Conservation (phyloP, 352 stramenopile species). For the Pythium monospermum region DNA sequence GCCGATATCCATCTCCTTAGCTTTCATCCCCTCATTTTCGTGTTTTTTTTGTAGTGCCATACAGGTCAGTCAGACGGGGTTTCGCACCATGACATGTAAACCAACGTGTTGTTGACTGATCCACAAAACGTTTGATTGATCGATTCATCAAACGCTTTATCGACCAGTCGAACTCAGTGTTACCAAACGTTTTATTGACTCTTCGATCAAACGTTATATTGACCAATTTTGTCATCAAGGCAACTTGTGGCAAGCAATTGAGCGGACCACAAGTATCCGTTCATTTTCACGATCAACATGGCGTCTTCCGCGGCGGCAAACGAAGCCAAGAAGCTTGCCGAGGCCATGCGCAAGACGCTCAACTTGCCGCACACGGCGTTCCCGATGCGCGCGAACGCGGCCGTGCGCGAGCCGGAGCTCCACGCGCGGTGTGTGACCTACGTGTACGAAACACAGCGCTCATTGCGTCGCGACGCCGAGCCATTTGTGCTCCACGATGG, state of each 20-base stretch:
- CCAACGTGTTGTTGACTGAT: no score
- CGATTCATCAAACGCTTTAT: no score
- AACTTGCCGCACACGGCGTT: constrained; percentile 95
- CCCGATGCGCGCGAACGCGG: constrained; percentile 95
- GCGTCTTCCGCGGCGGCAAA: constrained; percentile 8
- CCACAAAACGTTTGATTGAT: no score
- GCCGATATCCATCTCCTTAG: no score
- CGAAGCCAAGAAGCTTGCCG: constrained; percentile 60
- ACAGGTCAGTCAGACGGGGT: no score
- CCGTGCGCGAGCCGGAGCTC: constrained; percentile 60
- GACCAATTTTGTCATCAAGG: neutral
- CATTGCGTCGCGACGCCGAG: constrained; percentile 12
- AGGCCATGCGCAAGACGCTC: constrained; percentile 89
- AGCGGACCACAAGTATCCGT: neutral
- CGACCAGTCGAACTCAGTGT: no score
- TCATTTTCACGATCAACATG: neutral
- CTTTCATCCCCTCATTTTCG: no score
- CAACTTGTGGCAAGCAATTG: constrained; percentile 13
- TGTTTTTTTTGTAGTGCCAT: no score
- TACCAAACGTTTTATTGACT: no score
- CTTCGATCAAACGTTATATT: constrained; percentile 14
- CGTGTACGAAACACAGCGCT: constrained; percentile 46
- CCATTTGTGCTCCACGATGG: constrained; percentile 97
- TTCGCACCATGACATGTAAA: no score
- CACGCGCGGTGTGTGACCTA: constrained; percentile 59